A percentile compares a stretch with the other conserved stretches of the same genome.
Evolutionary conservation across 2,329 filamentous ascomycete species (phyloP).

Genomic region (Epicoccum sorghinum): DNA sequence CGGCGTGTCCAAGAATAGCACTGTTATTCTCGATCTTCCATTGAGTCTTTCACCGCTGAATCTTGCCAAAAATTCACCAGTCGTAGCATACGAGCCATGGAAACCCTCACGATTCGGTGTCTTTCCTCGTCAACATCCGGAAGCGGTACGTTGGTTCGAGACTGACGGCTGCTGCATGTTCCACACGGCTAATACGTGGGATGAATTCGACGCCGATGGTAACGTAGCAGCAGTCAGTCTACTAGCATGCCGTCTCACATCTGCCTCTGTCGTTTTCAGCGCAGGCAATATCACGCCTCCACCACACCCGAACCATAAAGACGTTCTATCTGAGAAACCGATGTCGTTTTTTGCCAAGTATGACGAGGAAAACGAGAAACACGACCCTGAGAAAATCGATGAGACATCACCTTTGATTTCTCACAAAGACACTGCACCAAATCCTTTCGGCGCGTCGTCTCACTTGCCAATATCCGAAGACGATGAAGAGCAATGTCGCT

Average conservation of each 20-base stretch:
- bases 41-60: slow-evolving; percentile 69
- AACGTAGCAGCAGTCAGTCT: slow-evolving; percentile 62
- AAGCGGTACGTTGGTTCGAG: slow-evolving; percentile 69
- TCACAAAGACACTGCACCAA: not conserved
- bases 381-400: slow-evolving; percentile 33
- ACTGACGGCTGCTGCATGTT: slow-evolving; percentile 73
- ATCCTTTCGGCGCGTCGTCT: slow-evolving; percentile 17
- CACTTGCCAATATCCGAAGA: slow-evolving; percentile 34
- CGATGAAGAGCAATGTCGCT: slow-evolving; percentile 70
- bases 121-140: slow-evolving; percentile 66
- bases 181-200: slow-evolving; percentile 75
- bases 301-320: slow-evolving; percentile 33
- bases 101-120: slow-evolving; percentile 68
- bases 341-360: slow-evolving; percentile 57
- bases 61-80: slow-evolving; percentile 60
- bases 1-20: slow-evolving; percentile 67
- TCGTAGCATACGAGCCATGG: slow-evolving; percentile 65
- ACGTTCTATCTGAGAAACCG: slow-evolving; percentile 42
- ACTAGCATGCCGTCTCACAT: slow-evolving; percentile 70
- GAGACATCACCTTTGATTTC: slow-evolving; percentile 33
- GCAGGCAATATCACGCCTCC: slow-evolving; percentile 68
- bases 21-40: slow-evolving; percentile 72
- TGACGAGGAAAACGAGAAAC: slow-evolving; percentile 39
- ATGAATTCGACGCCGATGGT: slow-evolving; percentile 50
- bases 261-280: slow-evolving; percentile 67